Evolutionary conservation across 179 eudicot genomes (phyloP), one percentile per base, ranked within the genome.

Genomic region (Heliamphora pulchella): DNA sequence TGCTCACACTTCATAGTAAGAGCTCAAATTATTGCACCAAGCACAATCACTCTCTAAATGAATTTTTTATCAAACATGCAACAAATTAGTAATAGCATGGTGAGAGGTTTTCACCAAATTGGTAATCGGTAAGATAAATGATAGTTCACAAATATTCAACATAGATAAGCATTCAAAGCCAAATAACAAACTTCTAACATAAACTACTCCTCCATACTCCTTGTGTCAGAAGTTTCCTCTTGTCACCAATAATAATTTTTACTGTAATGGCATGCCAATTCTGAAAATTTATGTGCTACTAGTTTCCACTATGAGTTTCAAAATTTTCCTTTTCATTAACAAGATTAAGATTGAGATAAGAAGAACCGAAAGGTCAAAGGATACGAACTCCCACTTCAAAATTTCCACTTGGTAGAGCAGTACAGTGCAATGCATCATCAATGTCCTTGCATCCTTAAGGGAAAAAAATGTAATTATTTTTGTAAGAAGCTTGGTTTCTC

Each of bases 381-480:
- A 96, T 96, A 96, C 98, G 99, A 85, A 96, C 99, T 89, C 99
- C 99, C 76, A 96, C 97, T 85, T 87, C 99, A 81, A 86, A 96
- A 82, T 92, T 90, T 83, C 98, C 99, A 88, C 81, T 89, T 73
- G 97, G 90, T 86, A 94, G 98, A 81, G 88, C 86, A 73, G 89
- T 91, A 78, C 99, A 96, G 75, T 96, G 94, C 62, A 96, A 86
- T 68, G 99, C 99, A 88, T 96, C 99, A 87, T 96, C 99, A 84
- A 96, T 96, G 64, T 96, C 99, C 85, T 85, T 92, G 91, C 99
- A 96, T 69, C 99, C 99, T 96, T 89, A 83, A 84, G 18, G 84
- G 62, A 80, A 50, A 65, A 41, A 79, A 76, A 75, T 22, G 79
- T 73, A 76, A 83, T 67, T 65, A 80, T 55, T 67, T 57, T 67